A percentile compares a stretch with the other conserved stretches of the same genome.
phyloP scores from a whole-genome alignment of 1,284 basidiomycete species.

The Rhodotorula sp. region DNA sequence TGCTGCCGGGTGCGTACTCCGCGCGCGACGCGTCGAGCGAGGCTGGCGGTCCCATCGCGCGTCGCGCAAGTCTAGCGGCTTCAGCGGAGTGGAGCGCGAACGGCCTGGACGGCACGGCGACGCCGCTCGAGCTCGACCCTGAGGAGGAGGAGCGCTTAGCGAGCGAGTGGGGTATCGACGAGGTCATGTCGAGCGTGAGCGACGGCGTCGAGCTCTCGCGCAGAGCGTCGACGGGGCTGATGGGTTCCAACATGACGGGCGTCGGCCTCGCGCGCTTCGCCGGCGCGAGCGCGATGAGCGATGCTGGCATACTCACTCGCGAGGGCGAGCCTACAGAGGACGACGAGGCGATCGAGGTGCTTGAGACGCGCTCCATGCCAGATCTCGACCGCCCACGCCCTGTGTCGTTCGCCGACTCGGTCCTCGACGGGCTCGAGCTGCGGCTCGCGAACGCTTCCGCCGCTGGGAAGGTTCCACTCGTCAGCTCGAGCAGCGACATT shows the following conservation, averaged over 20 bases:
- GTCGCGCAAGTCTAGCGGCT: constrained; percentile 6
- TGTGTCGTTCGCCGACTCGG: constrained; percentile 16
- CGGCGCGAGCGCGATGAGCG: not conserved
- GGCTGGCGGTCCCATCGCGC: not conserved
- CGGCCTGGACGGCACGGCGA: not conserved
- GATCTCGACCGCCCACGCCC: constrained; percentile 12
- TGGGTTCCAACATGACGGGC: constrained; percentile 9
- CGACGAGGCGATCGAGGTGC: constrained; percentile 11
- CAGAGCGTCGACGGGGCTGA: not conserved
- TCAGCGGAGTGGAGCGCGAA: not conserved
- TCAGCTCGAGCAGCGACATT: not conserved
- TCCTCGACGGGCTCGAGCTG: constrained; percentile 17
- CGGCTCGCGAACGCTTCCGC: not conserved
- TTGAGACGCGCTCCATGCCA: constrained; percentile 36
- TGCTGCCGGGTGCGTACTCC: not conserved
- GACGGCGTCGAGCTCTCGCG: not conserved
- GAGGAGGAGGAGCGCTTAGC: constrained; percentile 28
- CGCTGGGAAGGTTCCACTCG: not conserved
- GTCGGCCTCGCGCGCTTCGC: constrained; percentile 4
- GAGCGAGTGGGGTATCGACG: constrained; percentile 33
- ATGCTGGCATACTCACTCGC: constrained; percentile 1
- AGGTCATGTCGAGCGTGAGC: constrained; percentile 1
- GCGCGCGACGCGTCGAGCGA: not conserved
- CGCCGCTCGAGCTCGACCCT: not conserved
- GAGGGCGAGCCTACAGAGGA: not conserved